Base-by-base conservation (phyloP, 2,329 filamentous ascomycete species). In the Ceratocystis ficicola region DNA sequence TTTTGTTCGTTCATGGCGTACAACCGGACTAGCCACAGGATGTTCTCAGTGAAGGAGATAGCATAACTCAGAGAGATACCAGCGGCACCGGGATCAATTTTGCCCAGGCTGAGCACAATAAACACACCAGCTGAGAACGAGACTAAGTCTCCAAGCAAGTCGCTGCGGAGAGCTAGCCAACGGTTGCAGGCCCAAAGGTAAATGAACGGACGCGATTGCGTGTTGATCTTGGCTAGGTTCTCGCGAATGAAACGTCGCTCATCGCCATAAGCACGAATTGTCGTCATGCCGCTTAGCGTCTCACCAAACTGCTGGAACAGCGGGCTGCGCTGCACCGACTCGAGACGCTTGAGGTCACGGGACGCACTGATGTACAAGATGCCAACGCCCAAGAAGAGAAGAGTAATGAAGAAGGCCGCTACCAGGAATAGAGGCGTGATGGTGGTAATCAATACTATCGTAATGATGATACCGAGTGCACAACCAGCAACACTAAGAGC, bases 221-320 rank as follows among this genome's bases (percentile, higher is more conserved):
- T 88, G 76, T 99, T 96, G 75, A 99, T 90, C 71, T 88, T 88
- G 65, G 80, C 76, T 68, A 97, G 80, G 72, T 97, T 99, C 72
- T 99, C 93, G 22, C 91, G 83, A 70, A 96, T 89, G 75, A 99
- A 99, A 44, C 94, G 86, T 65, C 89, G 84, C 74, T 96, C 91
- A 71, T 96, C 93, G 44, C 93, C 91, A 72, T 97, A 99, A 1
- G 94, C 94, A 72, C 95, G 87, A 70, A 99, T 99, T 0, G 94
- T 99, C 2, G 93, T 95, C 75, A 99, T 94, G 32, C 94, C 94
- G 63, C 86, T 90, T 20, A 99, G 78, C 0, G 95, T 97, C 77
- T 99, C 94, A 69, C 94, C 93, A 70, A 99, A 99, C 71, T 97
- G 94, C 75, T 99, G 94, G 77, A 96, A 99, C 5, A 99, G 79